Conservation (phyloP, 345 rosid species). For the Bretschneidera sinensis region DNA sequence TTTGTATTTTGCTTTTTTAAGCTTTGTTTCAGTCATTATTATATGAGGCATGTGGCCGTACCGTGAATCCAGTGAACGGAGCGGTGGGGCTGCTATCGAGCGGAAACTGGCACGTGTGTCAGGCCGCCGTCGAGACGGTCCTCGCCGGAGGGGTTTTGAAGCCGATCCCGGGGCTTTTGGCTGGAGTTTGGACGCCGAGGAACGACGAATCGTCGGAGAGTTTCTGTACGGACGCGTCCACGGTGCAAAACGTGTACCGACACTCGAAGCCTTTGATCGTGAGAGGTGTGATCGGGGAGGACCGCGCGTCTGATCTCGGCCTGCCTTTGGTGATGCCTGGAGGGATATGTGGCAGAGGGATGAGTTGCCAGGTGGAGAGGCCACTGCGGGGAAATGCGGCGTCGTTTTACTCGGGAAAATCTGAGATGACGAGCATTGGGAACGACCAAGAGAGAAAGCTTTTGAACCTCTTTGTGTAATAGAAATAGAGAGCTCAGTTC, state of each 20-base stretch:
- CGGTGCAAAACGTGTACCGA: conserved; percentile 3
- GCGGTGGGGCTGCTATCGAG: conserved; percentile 53
- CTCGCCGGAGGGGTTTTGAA: conserved; percentile 36
- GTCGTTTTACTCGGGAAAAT: conserved; percentile 32
- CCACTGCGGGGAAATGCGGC: conserved; percentile 10
- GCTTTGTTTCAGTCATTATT: conserved; percentile 57
- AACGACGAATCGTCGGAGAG: conserved; percentile 28
- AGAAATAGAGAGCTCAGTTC: neutral
- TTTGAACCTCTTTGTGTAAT: conserved; percentile 59
- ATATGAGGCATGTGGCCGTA: conserved; percentile 61
- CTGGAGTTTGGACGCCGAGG: conserved; percentile 18
- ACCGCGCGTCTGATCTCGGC: conserved; percentile 18
- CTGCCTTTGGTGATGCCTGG: conserved; percentile 17
- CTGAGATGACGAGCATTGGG: conserved; percentile 32
- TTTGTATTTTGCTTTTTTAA: conserved; percentile 8
- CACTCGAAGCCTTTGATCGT: conserved; percentile 22
- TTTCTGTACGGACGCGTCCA: conserved; percentile 14
- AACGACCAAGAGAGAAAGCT: conserved; percentile 40
- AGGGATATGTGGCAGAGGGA: conserved; percentile 23
- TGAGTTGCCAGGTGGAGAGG: conserved; percentile 11
- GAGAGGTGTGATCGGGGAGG: conserved; percentile 18
- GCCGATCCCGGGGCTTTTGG: conserved; percentile 28
- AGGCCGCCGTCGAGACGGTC: conserved; percentile 50
- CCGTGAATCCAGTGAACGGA: conserved; percentile 60
- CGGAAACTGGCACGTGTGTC: conserved; percentile 55